These are phyloP conservation scores for Gnomoniopsis sp. DNA, from an alignment of 2,329 filamentous ascomycete species.

Conservation along the genomic window DNA sequence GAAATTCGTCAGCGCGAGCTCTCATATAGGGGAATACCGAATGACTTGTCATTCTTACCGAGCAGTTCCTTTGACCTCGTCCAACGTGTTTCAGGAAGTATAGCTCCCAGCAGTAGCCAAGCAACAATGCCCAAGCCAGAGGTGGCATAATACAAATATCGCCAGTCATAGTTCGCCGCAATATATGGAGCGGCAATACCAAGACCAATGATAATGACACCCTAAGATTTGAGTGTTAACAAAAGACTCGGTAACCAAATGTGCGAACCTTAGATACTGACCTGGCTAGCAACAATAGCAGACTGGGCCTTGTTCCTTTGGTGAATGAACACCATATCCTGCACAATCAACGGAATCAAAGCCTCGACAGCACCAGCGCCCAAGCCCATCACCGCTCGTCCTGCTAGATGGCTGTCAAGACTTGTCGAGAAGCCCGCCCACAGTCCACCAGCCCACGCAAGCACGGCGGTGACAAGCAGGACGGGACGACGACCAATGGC, in stretches of 20 bases:
- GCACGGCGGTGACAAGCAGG: slow-evolving; percentile 29
- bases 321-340: slow-evolving; percentile 37
- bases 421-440: slow-evolving; percentile 32
- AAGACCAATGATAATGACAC: slow-evolving; percentile 28
- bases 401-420: slow-evolving; percentile 29
- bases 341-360: slow-evolving; percentile 34
- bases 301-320: slow-evolving; percentile 33
- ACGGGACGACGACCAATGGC: slow-evolving; percentile 34
- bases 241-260: background rate
- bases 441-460: slow-evolving; percentile 33
- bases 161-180: slow-evolving; percentile 30
- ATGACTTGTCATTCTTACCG: slow-evolving; percentile 15
- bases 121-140: slow-evolving; percentile 28
- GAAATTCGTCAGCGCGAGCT: background rate
- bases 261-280: background rate
- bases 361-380: slow-evolving; percentile 34
- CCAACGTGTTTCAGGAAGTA: slow-evolving; percentile 34
- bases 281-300: slow-evolving; percentile 25
- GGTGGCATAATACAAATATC: slow-evolving; percentile 33
- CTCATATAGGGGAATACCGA: background rate
- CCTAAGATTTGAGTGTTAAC: slow-evolving; percentile 14
- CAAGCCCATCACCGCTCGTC: slow-evolving; percentile 32
- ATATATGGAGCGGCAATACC: slow-evolving; percentile 28
- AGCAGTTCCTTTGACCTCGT: slow-evolving; percentile 28
- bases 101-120: slow-evolving; percentile 30